These are phyloP conservation scores for Aspergillus saccharolyticus DNA, from an alignment of 495 filamentous ascomycete genomes.

Conservation along the genomic window DNA sequence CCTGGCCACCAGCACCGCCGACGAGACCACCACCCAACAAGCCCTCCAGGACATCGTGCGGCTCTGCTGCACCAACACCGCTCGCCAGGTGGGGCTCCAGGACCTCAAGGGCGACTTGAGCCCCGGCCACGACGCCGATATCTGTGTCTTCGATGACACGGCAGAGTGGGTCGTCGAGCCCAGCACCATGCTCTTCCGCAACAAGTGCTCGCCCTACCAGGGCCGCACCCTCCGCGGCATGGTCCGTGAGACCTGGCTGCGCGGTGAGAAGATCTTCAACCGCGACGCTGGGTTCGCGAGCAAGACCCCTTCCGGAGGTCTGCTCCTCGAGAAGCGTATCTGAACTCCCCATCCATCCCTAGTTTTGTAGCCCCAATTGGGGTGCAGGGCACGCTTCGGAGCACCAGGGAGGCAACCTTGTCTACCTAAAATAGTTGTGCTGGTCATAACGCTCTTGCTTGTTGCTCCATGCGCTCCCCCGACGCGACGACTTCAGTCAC, in stretches of 20 bases:
- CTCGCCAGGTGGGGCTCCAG: constrained; percentile 83
- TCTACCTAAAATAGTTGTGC: too few species aligned
- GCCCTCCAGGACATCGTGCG: constrained; percentile 70
- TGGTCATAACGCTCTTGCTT: too few species aligned
- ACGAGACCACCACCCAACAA: constrained; percentile 36
- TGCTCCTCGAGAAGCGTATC: constrained; percentile 57
- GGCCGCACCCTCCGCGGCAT: constrained; percentile 72
- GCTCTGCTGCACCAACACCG: constrained; percentile 83
- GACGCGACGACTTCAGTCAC: too few species aligned
- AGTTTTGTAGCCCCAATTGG: too few species aligned
- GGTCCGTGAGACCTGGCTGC: constrained; percentile 85
- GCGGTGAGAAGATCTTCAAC: constrained; percentile 71
- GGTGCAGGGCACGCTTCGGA: too few species aligned
- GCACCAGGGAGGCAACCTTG: too few species aligned
- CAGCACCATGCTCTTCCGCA: constrained; percentile 82
- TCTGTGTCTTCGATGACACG: constrained; percentile 86
- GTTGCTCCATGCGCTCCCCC: too few species aligned
- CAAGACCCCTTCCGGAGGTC: constrained; percentile 52
- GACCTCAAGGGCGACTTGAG: constrained; percentile 75
- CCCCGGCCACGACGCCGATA: constrained; percentile 85
- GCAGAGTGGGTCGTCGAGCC: constrained; percentile 67
- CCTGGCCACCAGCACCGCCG: constrained; percentile 36
- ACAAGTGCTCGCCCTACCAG: constrained; percentile 92
- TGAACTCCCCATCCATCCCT: too few species aligned
- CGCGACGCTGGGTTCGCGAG: constrained; percentile 55